phyloP scores from a whole-genome alignment of 805 yeast genomes.

The Debaryomyces castellii region DNA sequence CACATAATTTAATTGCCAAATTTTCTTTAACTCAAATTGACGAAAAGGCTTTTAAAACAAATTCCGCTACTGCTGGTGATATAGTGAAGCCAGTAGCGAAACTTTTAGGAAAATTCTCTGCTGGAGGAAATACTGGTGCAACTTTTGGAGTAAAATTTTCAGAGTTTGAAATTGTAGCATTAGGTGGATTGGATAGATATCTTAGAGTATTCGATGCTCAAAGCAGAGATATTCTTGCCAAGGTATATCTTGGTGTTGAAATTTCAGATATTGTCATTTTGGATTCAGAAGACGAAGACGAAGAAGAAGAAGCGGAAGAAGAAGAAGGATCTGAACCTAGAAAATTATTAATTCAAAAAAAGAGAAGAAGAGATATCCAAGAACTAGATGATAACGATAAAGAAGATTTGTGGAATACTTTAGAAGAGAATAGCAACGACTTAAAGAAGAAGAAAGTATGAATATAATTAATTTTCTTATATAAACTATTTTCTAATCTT shows the following conservation, averaged over 20 bases:
- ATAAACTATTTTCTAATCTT: constrained; percentile 2
- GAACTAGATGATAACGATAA: constrained; percentile 26
- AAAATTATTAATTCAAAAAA: constrained; percentile 12
- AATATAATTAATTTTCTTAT: neutral
- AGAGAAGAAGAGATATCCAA: constrained; percentile 21
- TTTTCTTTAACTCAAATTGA: constrained; percentile 41
- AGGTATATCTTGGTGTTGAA: constrained; percentile 76
- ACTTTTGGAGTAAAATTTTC: constrained; percentile 63
- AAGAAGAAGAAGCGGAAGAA: constrained; percentile 19
- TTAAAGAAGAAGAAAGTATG: constrained; percentile 29
- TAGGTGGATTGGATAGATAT: constrained; percentile 89
- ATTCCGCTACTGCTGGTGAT: constrained; percentile 47
- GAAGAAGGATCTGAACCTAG: constrained; percentile 4
- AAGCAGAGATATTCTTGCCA: constrained; percentile 60
- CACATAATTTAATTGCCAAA: constrained; percentile 62
- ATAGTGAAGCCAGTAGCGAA: constrained; percentile 47
- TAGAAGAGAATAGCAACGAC: constrained; percentile 28
- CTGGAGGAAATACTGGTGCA: constrained; percentile 59
- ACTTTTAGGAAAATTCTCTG: constrained; percentile 60
- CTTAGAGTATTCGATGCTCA: constrained; percentile 70
- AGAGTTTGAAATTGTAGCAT: constrained; percentile 49
- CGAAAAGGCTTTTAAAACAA: constrained; percentile 31
- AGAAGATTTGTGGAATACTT: constrained; percentile 40
- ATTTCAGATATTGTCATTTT: constrained; percentile 52
- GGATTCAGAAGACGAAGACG: constrained; percentile 44